Evolutionary conservation across 257 asterid species (phyloP).

Genomic region (Oldenlandia corymbosa): DNA sequence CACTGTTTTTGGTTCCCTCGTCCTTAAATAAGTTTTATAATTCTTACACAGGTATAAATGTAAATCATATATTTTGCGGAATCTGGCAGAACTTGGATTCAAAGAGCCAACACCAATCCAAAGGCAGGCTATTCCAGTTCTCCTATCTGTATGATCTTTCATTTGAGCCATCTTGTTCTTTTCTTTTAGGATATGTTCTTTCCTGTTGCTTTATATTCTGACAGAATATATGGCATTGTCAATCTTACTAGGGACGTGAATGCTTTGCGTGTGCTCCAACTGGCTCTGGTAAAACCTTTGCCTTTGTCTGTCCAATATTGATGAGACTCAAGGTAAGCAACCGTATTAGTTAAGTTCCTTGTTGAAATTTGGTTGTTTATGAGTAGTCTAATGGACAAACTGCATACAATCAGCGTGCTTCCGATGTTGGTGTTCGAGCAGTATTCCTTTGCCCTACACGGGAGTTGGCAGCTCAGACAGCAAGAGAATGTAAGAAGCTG

Average conservation of each 20-base stretch:
- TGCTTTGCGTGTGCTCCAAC: slow-evolving; percentile 96
- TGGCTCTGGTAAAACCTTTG: slow-evolving; percentile 95
- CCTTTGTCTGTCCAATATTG: slow-evolving; percentile 77
- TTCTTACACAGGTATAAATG: slow-evolving; percentile 52
- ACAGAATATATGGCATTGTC: neutral
- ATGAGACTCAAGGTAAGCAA: slow-evolving; percentile 66
- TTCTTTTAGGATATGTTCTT: slow-evolving; percentile 9
- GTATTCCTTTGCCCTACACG: slow-evolving; percentile 91
- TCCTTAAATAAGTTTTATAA: slow-evolving; percentile 1
- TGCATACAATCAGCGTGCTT: slow-evolving; percentile 49
- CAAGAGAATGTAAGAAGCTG: slow-evolving; percentile 89
- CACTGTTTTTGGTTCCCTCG: neutral
- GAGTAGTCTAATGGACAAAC: slow-evolving; percentile 23
- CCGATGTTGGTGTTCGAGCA: slow-evolving; percentile 74
- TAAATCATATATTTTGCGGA: slow-evolving; percentile 57
- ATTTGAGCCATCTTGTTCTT: slow-evolving; percentile 26
- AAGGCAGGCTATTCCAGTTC: slow-evolving; percentile 91
- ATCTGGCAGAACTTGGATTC: slow-evolving; percentile 62
- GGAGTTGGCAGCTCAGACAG: slow-evolving; percentile 96
- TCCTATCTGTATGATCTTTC: slow-evolving; percentile 75
- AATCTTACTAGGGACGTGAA: slow-evolving; percentile 65
- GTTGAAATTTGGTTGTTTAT: neutral
- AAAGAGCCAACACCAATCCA: slow-evolving; percentile 94
- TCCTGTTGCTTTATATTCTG: slow-evolving; percentile 3
- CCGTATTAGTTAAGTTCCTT: neutral